phyloP scores from a whole-genome alignment of 2,329 filamentous ascomycete genomes.

The Rutstroemia sp. region DNA sequence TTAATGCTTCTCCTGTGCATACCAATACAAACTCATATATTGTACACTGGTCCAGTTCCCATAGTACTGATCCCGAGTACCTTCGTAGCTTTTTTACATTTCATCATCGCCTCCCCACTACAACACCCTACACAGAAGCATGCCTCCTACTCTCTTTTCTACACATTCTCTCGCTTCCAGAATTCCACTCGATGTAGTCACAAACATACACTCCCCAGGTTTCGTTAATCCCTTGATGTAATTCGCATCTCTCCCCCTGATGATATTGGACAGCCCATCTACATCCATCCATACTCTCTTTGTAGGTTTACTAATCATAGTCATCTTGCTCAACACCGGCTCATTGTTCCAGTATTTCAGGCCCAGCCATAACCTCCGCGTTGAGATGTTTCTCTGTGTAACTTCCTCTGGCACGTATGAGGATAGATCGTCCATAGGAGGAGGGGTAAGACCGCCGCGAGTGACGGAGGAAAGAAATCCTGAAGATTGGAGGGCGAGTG shows the following conservation, averaged over 20 bases:
- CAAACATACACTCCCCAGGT: constrained; percentile 62
- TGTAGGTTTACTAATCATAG: constrained; percentile 60
- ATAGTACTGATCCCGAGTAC: constrained; percentile 2
- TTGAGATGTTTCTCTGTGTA: constrained; percentile 52
- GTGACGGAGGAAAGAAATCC: constrained; percentile 64
- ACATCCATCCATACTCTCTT: constrained; percentile 56
- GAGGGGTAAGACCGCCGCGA: constrained; percentile 52
- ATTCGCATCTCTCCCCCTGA: constrained; percentile 50
- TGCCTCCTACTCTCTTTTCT: constrained; percentile 60
- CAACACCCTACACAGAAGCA: constrained; percentile 56
- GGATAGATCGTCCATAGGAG: constrained; percentile 40
- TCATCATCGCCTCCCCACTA: constrained; percentile 24
- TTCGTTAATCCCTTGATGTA: constrained; percentile 56
- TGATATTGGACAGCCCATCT: constrained; percentile 47
- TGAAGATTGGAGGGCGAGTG: constrained; percentile 58
- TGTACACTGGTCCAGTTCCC: constrained; percentile 6
- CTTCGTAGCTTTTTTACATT: background rate
- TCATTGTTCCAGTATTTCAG: constrained; percentile 69
- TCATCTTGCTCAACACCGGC: constrained; percentile 58
- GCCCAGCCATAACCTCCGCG: constrained; percentile 60
- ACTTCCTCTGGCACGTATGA: constrained; percentile 42
- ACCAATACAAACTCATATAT: background rate
- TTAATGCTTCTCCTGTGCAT: background rate
- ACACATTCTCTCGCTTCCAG: constrained; percentile 64
- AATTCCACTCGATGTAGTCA: constrained; percentile 60